Percentiles rank a stretch among this genome's conserved stretches.
phyloP scores from a whole-genome alignment of 768 basidiomycete genomes.

The Pisolithus albus region DNA sequence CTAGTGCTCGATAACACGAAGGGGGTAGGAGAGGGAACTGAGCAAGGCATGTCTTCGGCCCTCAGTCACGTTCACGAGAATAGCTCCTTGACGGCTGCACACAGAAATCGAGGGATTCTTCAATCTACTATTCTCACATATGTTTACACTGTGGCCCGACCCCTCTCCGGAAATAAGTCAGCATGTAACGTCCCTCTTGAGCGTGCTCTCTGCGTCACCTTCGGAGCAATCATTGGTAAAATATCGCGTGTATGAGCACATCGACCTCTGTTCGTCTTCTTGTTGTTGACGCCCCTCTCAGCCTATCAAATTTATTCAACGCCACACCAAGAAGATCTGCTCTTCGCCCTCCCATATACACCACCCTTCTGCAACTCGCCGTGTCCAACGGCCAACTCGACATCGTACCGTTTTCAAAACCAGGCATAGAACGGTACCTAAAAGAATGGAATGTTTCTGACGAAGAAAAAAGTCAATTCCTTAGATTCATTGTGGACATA shows the following conservation, averaged over 20 bases:
- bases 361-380: slow-evolving; percentile 54
- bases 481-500: slow-evolving; percentile 56
- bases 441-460: slow-evolving; percentile 64
- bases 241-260: slow-evolving; percentile 58
- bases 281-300: slow-evolving; percentile 23
- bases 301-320: slow-evolving; percentile 80
- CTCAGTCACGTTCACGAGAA: neutral
- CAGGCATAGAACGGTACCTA: slow-evolving; percentile 70
- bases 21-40: slow-evolving; percentile 67
- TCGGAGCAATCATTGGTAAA: slow-evolving; percentile 51
- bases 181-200: slow-evolving; percentile 44
- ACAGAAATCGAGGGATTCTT: slow-evolving; percentile 84
- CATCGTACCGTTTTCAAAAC: slow-evolving; percentile 49
- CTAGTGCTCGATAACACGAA: slow-evolving; percentile 58
- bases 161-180: slow-evolving; percentile 51
- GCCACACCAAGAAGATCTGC: slow-evolving; percentile 59
- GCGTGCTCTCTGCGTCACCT: slow-evolving; percentile 48
- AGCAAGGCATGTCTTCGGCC: slow-evolving; percentile 50
- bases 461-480: slow-evolving; percentile 58
- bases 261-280: neutral
- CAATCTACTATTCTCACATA: slow-evolving; percentile 72
- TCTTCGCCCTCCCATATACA: slow-evolving; percentile 58
- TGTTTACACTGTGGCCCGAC: slow-evolving; percentile 52
- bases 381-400: slow-evolving; percentile 55
- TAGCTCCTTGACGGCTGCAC: neutral